Evolutionary conservation across 1,284 basidiomycete species (phyloP).

Genomic region (Papiliotrema terrestris): DNA sequence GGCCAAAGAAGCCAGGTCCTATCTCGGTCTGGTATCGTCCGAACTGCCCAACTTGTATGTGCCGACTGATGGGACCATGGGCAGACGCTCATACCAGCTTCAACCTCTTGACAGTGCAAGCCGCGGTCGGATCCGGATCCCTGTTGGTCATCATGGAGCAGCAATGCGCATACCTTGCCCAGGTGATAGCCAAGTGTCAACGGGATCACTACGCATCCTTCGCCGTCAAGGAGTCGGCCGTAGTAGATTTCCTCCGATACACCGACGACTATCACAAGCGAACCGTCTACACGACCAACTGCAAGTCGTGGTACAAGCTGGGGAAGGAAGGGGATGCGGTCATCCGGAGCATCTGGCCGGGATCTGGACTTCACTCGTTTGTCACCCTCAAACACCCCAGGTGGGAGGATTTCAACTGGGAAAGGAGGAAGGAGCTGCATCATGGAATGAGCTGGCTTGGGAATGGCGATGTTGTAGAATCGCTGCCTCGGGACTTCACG

Average conservation of each 20-base stretch:
- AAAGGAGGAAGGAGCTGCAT: neutral
- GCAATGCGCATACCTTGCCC: neutral
- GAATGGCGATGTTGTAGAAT: neutral
- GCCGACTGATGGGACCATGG: neutral
- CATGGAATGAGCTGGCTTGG: neutral
- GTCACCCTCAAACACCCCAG: neutral
- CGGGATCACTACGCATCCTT: neutral
- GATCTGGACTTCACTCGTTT: neutral
- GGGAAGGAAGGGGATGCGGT: neutral
- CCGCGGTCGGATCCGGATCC: neutral
- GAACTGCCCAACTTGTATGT: neutral
- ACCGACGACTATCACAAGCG: neutral
- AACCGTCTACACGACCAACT: neutral
- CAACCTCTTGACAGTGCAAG: neutral
- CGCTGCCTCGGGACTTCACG: neutral
- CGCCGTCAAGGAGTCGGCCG: neutral
- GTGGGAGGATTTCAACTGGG: neutral
- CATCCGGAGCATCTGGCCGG: neutral
- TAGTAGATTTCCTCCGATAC: neutral
- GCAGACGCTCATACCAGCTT: too few relatives aligned
- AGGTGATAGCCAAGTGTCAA: neutral
- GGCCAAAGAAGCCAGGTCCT: neutral
- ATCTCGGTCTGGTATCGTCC: neutral
- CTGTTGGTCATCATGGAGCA: neutral
- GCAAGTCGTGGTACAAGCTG: neutral